These are phyloP conservation scores for Chiua virens DNA, from an alignment of 768 basidiomycete species.

Conservation along the genomic window DNA sequence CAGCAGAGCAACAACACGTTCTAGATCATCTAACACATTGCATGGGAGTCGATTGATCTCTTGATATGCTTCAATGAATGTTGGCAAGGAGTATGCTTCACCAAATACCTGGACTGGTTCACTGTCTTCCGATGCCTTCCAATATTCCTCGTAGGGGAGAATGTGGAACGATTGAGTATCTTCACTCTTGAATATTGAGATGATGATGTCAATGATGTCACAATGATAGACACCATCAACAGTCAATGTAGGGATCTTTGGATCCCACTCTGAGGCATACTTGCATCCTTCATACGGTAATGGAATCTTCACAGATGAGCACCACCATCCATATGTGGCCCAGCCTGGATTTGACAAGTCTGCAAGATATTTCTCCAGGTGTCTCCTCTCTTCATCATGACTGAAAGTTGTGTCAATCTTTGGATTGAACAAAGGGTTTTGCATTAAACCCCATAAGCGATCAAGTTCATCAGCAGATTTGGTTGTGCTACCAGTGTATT, in stretches of 20 bases:
- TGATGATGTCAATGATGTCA: constrained; percentile 1
- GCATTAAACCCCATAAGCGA: constrained; percentile 27
- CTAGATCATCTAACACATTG: not conserved
- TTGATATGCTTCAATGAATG: not conserved
- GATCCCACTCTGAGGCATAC: not conserved
- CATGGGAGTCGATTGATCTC: not conserved
- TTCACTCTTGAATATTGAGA: not conserved
- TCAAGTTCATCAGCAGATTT: constrained; percentile 32
- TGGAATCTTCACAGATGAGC: constrained; percentile 1
- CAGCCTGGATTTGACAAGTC: not conserved
- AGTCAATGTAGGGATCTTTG: no score
- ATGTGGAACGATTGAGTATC: not conserved
- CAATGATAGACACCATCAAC: not conserved
- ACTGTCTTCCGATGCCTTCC: not conserved
- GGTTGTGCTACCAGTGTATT: constrained; percentile 23
- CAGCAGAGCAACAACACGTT: constrained; percentile 7
- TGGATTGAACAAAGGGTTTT: constrained; percentile 19
- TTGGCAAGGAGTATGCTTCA: not conserved
- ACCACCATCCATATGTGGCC: not conserved
- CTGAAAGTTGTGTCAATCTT: constrained; percentile 12
- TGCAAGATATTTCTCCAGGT: constrained; percentile 4
- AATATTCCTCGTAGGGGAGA: constrained; percentile 1
- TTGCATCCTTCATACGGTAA: constrained; percentile 1
- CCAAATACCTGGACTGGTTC: not conserved
- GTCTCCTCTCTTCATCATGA: not conserved